A percentile compares a stretch with the other conserved stretches of the same genome.
phyloP scores from a whole-genome alignment of 192 early-diverging fungal species.

The Gaertneriomyces sp. region DNA sequence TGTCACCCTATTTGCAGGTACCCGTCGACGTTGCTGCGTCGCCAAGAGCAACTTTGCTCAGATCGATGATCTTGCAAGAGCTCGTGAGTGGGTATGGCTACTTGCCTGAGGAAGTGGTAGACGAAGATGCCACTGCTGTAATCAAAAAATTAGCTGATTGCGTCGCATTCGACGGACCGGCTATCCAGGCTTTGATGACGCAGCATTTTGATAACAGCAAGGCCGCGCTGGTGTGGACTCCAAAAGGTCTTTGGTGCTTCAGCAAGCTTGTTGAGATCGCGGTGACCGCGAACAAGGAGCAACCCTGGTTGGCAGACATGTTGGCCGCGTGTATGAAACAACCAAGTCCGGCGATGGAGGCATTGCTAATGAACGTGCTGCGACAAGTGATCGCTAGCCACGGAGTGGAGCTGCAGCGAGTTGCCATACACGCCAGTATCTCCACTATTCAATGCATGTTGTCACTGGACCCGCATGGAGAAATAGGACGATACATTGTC shows the following conservation, averaged over 20 bases:
- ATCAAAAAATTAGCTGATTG: too few species aligned
- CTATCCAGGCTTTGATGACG: too few species aligned
- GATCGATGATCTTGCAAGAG: neutral
- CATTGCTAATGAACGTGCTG: neutral
- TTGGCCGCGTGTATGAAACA: neutral
- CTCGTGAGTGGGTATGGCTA: neutral
- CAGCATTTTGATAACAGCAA: too few species aligned
- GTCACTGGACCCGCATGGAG: neutral
- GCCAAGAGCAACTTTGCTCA: neutral
- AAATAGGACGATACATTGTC: constrained; percentile 11
- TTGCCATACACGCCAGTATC: neutral
- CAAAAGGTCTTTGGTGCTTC: neutral
- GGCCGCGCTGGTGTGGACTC: neutral
- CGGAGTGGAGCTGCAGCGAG: neutral
- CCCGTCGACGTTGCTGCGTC: neutral
- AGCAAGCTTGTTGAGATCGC: neutral
- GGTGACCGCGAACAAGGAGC: too few species aligned
- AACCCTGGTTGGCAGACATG: neutral
- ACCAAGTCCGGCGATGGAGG: neutral
- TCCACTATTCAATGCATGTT: neutral
- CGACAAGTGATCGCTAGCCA: neutral
- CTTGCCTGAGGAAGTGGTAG: constrained; percentile 6
- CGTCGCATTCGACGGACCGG: too few species aligned
- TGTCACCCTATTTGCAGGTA: neutral
- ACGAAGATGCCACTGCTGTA: neutral